Conservation (phyloP, 2,329 filamentous ascomycete genomes). For the Microsporum ferrugineum region DNA sequence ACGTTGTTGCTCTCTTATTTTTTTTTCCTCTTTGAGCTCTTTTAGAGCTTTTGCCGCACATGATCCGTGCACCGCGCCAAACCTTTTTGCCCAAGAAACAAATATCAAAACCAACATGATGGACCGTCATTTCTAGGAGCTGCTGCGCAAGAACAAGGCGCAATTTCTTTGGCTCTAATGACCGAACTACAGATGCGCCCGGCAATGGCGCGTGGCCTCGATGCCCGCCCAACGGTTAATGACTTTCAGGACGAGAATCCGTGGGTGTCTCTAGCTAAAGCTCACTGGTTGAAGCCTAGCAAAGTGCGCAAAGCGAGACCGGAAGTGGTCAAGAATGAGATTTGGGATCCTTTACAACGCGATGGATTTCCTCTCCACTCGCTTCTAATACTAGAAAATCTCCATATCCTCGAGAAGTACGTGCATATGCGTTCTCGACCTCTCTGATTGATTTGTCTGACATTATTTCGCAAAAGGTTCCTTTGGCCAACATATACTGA, state of each 20-base stretch:
- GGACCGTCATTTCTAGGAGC: not conserved
- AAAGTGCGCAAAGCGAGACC: constrained; percentile 65
- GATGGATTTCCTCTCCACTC: constrained; percentile 67
- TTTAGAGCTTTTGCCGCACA: not conserved
- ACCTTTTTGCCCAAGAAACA: not conserved
- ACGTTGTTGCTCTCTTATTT: not conserved
- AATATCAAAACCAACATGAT: not conserved
- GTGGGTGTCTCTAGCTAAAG: constrained; percentile 60
- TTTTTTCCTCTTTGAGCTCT: not conserved
- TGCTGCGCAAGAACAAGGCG: not conserved
- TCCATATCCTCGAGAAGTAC: constrained; percentile 78
- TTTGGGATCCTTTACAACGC: constrained; percentile 81
- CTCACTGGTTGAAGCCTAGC: constrained; percentile 67
- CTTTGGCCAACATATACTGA: constrained; percentile 90
- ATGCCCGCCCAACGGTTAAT: constrained; percentile 33
- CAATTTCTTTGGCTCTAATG: not conserved
- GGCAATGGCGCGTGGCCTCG: constrained; percentile 48
- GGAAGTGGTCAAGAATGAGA: constrained; percentile 70
- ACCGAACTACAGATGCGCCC: constrained; percentile 28
- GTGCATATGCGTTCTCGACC: not conserved
- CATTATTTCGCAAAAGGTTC: constrained; percentile 41
- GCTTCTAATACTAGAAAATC: constrained; percentile 71
- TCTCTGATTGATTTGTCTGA: constrained; percentile 13
- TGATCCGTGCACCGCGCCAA: constrained; percentile 1
- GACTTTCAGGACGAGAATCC: constrained; percentile 33